Conservation (phyloP, 169 alveolate species). For the Plasmodium vivax region DNA sequence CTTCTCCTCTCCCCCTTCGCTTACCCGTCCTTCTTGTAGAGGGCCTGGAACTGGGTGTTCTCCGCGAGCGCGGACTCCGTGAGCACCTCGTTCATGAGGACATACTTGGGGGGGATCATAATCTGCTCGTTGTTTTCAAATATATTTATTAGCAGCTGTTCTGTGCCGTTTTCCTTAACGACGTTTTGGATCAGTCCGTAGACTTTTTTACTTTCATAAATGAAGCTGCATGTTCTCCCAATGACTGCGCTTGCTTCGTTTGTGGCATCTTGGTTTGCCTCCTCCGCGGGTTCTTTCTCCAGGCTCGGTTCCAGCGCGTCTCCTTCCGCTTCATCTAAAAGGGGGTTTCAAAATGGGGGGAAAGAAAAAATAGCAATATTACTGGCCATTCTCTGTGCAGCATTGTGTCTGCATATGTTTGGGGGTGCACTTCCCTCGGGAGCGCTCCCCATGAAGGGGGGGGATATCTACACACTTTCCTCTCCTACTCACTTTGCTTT, state of each 20-base stretch:
- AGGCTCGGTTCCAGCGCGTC: not conserved
- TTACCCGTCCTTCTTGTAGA: conserved; percentile 68
- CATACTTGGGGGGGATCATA: conserved; percentile 33
- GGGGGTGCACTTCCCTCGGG: not conserved
- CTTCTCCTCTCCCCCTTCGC: not conserved
- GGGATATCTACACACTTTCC: not conserved
- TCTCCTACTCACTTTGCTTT: conserved; percentile 32
- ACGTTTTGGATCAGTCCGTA: conserved; percentile 49
- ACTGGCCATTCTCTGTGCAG: not conserved
- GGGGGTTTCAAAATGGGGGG: not conserved
- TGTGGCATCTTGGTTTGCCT: not conserved
- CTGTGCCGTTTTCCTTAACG: conserved; percentile 20
- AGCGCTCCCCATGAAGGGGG: not conserved
- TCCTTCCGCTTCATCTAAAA: not conserved
- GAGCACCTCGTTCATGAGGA: conserved; percentile 37
- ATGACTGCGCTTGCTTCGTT: conserved; percentile 35
- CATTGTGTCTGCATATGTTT: not conserved
- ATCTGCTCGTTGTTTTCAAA: conserved; percentile 40
- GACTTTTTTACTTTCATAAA: conserved; percentile 38
- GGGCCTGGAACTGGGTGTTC: conserved; percentile 55
- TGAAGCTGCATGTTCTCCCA: conserved; percentile 64
- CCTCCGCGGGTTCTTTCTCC: not conserved
- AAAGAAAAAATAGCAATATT: not conserved
- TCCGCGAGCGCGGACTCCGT: conserved; percentile 12
- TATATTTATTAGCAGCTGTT: conserved; percentile 21